Percentiles rank a stretch among this genome's conserved stretches.
phyloP scores from a whole-genome alignment of 1,284 basidiomycete genomes.

The Fistulinella cinereoalba region DNA sequence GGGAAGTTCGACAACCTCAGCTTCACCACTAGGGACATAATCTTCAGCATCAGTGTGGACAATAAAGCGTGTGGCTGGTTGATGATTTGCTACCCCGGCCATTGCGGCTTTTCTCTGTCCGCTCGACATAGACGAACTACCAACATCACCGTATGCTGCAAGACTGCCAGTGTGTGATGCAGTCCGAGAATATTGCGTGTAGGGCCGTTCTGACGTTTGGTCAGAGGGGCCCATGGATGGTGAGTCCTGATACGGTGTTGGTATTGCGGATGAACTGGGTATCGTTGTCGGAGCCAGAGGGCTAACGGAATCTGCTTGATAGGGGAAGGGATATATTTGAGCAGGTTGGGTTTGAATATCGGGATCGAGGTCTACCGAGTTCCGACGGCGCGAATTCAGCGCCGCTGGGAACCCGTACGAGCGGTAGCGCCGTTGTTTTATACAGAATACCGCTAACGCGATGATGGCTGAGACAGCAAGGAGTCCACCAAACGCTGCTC shows the following conservation, averaged over 20 bases:
- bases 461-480: constrained; percentile 50
- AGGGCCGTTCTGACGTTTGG: constrained; percentile 20
- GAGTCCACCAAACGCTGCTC: constrained; percentile 56
- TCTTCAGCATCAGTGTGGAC: constrained; percentile 72
- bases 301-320: constrained; percentile 23
- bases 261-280: constrained; percentile 1
- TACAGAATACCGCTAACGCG: constrained; percentile 44
- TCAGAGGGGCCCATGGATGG: constrained; percentile 7
- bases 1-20: constrained; percentile 68
- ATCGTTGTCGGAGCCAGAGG: constrained; percentile 8
- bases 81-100: constrained; percentile 43
- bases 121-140: constrained; percentile 36
- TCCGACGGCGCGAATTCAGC: constrained; percentile 25
- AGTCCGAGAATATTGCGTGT: constrained; percentile 23
- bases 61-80: constrained; percentile 53
- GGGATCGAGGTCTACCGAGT: constrained; percentile 32
- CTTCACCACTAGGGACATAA: constrained; percentile 40
- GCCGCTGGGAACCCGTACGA: constrained; percentile 16
- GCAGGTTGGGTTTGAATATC: constrained; percentile 21
- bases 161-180: constrained; percentile 21
- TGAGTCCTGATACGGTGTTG: constrained; percentile 5
- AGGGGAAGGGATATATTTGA: constrained; percentile 31
- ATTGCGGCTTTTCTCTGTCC: constrained; percentile 51
- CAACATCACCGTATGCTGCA: constrained; percentile 19
- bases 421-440: constrained; percentile 37